phyloP scores from a whole-genome alignment of 345 rosid genomes.

The Aquilaria malaccensis region DNA sequence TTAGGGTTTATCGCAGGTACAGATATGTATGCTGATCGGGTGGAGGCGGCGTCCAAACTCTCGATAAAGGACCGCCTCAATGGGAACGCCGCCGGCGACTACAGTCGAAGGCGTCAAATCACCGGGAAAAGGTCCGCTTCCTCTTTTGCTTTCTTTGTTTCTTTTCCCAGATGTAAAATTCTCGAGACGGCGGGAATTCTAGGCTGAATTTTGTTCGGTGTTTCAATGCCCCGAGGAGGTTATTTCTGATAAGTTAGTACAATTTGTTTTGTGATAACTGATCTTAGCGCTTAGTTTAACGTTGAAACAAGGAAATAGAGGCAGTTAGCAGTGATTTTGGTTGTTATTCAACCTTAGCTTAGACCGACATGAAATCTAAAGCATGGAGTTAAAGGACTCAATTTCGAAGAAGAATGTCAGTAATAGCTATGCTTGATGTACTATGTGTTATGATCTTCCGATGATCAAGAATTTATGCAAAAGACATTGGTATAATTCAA shows the following conservation, averaged over 20 bases:
- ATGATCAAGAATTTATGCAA: too few species aligned
- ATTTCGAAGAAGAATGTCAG: too few species aligned
- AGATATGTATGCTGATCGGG: slow-evolving; percentile 90
- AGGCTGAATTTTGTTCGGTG: not conserved
- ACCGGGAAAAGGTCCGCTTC: slow-evolving; percentile 74
- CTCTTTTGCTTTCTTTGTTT: not conserved
- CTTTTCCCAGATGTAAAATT: not conserved
- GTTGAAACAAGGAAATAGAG: not conserved
- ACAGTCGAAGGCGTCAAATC: slow-evolving; percentile 44
- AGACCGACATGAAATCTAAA: too few species aligned
- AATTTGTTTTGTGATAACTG: not conserved
- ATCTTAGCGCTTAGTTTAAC: not conserved
- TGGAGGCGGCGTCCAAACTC: slow-evolving; percentile 55
- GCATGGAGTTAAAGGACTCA: too few species aligned
- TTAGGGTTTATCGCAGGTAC: slow-evolving; percentile 20
- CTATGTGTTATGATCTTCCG: too few species aligned
- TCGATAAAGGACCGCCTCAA: slow-evolving; percentile 75
- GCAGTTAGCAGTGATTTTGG: not conserved
- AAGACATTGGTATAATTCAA: too few species aligned
- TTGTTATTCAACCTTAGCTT: too few species aligned
- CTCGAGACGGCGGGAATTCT: not conserved
- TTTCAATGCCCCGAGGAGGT: not conserved
- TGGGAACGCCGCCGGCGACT: slow-evolving; percentile 42
- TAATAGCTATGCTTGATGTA: too few species aligned
- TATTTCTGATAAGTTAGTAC: not conserved